A percentile compares a stretch with the other conserved stretches of the same genome.
These are phyloP conservation scores for Lasiosphaeriaceae sp. DNA, from an alignment of 495 filamentous ascomycete species.

Conservation along the genomic window DNA sequence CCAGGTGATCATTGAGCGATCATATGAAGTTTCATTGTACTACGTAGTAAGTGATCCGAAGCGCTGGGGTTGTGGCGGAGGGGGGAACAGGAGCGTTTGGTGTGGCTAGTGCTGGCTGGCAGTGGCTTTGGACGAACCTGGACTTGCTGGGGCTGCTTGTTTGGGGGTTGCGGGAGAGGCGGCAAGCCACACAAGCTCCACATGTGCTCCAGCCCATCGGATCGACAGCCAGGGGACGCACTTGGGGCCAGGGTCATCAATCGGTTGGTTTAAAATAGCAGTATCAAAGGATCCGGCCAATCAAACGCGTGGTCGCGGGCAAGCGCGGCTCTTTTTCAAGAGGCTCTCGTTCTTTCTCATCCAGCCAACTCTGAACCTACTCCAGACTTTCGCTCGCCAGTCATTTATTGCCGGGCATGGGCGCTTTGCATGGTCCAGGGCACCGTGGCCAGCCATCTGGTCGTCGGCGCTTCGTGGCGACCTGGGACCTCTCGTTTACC, in stretches of 20 bases:
- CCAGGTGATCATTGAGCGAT: background rate
- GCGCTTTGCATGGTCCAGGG: background rate
- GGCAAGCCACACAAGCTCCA: too few relatives aligned
- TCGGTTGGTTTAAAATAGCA: conserved; percentile 23
- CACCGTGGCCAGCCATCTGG: background rate
- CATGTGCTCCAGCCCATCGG: background rate
- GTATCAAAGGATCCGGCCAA: conserved; percentile 12
- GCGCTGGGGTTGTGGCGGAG: background rate
- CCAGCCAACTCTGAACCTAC: conserved; percentile 1
- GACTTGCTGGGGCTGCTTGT: too few relatives aligned
- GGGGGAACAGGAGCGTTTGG: background rate
- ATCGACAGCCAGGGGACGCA: background rate
- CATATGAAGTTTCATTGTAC: background rate
- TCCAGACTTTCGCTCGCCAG: conserved; percentile 15
- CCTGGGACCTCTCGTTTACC: conserved; percentile 26
- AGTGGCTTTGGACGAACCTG: background rate
- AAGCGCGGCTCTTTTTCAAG: conserved; percentile 14
- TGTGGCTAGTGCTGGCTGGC: background rate
- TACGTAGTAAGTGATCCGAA: too few relatives aligned
- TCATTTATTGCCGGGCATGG: conserved; percentile 2
- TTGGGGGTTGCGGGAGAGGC: too few relatives aligned
- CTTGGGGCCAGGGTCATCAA: background rate
- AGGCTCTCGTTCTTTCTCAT: background rate
- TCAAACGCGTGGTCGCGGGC: conserved; percentile 11
- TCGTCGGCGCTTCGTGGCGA: conserved; percentile 18